phyloP scores from a whole-genome alignment of 495 filamentous ascomycete genomes.

The Chaetomium tenue region DNA sequence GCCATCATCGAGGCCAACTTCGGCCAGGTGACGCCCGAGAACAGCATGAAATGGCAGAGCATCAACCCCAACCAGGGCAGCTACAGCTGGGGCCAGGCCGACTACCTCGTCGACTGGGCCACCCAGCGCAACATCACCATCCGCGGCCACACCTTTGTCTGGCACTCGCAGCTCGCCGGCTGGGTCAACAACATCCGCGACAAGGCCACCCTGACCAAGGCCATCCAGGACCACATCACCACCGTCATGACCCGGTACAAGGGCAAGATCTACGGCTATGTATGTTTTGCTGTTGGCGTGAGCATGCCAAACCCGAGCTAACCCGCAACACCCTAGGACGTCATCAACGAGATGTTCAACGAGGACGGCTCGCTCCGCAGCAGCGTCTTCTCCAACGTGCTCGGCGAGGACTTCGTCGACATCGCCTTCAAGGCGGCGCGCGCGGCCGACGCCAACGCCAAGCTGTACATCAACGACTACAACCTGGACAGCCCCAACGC shows the following conservation, averaged over 20 bases:
- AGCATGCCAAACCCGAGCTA: neutral
- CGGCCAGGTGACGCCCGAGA: constrained; percentile 64
- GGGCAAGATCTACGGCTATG: constrained; percentile 62
- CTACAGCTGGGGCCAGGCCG: constrained; percentile 54
- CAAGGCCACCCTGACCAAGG: constrained; percentile 47
- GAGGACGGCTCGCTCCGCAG: constrained; percentile 58
- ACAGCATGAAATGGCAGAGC: constrained; percentile 64
- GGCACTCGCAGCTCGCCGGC: constrained; percentile 62
- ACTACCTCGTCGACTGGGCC: constrained; percentile 62
- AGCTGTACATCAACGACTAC: constrained; percentile 71
- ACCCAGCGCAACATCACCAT: constrained; percentile 54
- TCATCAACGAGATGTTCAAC: constrained; percentile 67
- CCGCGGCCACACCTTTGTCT: constrained; percentile 63
- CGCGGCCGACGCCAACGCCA: constrained; percentile 55
- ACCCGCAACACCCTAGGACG: constrained; percentile 44
- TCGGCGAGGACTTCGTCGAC: constrained; percentile 56
- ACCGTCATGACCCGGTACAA: constrained; percentile 57
- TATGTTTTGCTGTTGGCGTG: constrained; percentile 24
- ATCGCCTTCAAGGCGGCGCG: constrained; percentile 63
- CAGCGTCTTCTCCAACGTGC: constrained; percentile 58
- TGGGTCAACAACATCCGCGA: constrained; percentile 58
- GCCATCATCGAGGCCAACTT: constrained; percentile 60
- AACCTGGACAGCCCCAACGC: constrained; percentile 51
- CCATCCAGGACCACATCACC: constrained; percentile 59
- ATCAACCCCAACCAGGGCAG: constrained; percentile 47